Evolutionary conservation across 306 rosid genomes (phyloP).

Genomic region (Comarum palustre): DNA sequence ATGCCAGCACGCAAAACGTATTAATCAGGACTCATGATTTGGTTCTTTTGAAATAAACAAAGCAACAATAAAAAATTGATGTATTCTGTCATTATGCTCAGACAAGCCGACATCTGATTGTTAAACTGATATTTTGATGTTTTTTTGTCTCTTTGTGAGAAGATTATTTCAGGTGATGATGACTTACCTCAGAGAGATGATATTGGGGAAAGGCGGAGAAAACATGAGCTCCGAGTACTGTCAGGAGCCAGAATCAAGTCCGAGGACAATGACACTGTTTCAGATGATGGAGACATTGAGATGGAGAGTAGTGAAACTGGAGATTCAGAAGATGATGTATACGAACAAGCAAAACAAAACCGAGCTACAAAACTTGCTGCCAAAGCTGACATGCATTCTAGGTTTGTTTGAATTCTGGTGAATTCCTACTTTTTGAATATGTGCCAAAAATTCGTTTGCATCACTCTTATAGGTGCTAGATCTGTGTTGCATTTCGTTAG

Average conservation of each 20-base stretch:
- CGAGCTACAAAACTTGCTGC: slow-evolving; percentile 63
- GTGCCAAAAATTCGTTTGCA: background rate
- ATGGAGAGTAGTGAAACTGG: slow-evolving; percentile 40
- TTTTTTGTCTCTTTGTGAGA: slow-evolving; percentile 13
- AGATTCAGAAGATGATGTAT: slow-evolving; percentile 66
- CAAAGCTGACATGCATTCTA: slow-evolving; percentile 49
- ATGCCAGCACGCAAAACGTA: background rate
- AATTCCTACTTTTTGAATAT: background rate
- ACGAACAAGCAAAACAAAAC: slow-evolving; percentile 51
- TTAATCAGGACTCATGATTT: background rate
- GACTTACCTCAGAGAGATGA: slow-evolving; percentile 81
- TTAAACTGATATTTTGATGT: slow-evolving; percentile 6
- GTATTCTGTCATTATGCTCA: background rate
- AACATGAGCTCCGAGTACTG: slow-evolving; percentile 58
- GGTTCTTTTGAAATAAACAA: background rate
- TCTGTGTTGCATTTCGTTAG: background rate
- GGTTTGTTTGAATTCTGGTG: slow-evolving; percentile 33
- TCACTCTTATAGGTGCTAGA: background rate
- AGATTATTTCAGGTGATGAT: slow-evolving; percentile 89
- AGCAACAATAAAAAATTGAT: background rate
- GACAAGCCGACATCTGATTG: background rate
- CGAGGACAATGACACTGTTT: slow-evolving; percentile 38
- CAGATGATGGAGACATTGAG: slow-evolving; percentile 29
- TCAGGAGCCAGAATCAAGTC: slow-evolving; percentile 60
- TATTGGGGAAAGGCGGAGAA: slow-evolving; percentile 69